These are phyloP conservation scores for Taiwanofungus camphoratus DNA, from an alignment of 1,284 basidiomycete species.

Conservation along the genomic window DNA sequence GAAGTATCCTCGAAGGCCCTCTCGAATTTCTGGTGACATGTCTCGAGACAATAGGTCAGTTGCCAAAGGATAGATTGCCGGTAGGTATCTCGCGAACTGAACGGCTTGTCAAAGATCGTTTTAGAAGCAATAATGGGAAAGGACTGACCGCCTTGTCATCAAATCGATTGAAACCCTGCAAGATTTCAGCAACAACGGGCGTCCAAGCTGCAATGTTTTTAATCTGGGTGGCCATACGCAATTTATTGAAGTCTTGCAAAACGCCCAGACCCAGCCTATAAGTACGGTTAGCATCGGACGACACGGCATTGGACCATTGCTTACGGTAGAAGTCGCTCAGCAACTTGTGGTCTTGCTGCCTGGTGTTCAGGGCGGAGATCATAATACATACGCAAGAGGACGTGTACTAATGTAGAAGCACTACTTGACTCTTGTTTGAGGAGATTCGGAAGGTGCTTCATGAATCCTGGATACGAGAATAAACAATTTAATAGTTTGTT, in stretches of 20 bases:
- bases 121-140: slow-evolving; percentile 1
- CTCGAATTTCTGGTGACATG: slow-evolving; percentile 73
- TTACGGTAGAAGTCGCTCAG: slow-evolving; percentile 87
- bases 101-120: slow-evolving; percentile 7
- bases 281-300: slow-evolving; percentile 8
- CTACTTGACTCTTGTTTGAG: slow-evolving; percentile 98
- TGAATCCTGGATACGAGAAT: slow-evolving; percentile 72
- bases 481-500: neutral
- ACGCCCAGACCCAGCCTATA: slow-evolving; percentile 85
- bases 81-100: slow-evolving; percentile 80
- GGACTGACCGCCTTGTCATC: slow-evolving; percentile 80
- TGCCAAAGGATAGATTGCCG: slow-evolving; percentile 82
- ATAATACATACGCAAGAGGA: slow-evolving; percentile 90
- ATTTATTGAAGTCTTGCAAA: slow-evolving; percentile 84
- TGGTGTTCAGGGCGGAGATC: slow-evolving; percentile 86
- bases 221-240: slow-evolving; percentile 87
- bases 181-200: slow-evolving; percentile 91
- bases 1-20: slow-evolving; percentile 74
- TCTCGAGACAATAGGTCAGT: slow-evolving; percentile 81
- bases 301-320: slow-evolving; percentile 29
- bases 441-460: slow-evolving; percentile 98
- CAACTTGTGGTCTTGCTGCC: slow-evolving; percentile 75
- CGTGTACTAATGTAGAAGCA: slow-evolving; percentile 91
- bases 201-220: slow-evolving; percentile 98
- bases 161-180: slow-evolving; percentile 86